Conservation (phyloP, 1,139 yeast species). For the Nadsonia commutata region DNA sequence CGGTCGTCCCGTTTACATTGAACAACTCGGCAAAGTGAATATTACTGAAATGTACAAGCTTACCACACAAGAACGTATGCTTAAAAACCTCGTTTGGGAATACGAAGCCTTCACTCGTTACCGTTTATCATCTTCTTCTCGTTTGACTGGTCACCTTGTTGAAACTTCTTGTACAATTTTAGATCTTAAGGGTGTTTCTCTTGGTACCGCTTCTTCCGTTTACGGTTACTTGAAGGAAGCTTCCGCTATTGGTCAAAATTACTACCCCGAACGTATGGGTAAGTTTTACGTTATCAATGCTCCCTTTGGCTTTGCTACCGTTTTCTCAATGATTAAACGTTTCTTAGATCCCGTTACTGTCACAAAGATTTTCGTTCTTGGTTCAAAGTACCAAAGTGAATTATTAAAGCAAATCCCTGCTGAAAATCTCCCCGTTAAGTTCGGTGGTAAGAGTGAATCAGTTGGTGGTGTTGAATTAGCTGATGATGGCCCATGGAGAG, state of each 20-base stretch:
- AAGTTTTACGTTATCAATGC: constrained; percentile 91
- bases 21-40: constrained; percentile 85
- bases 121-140: constrained; percentile 90
- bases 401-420: constrained; percentile 84
- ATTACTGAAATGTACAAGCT: constrained; percentile 82
- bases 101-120: constrained; percentile 76
- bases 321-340: constrained; percentile 79
- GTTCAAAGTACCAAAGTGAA: constrained; percentile 64
- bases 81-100: constrained; percentile 92
- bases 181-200: constrained; percentile 88
- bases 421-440: constrained; percentile 79
- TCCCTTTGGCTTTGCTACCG: constrained; percentile 93
- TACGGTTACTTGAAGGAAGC: constrained; percentile 85
- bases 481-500: constrained; percentile 98
- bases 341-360: constrained; percentile 98
- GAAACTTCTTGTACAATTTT: constrained; percentile 95
- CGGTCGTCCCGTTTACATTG: constrained; percentile 91
- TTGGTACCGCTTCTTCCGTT: constrained; percentile 72
- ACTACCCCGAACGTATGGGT: constrained; percentile 99
- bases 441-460: constrained; percentile 69
- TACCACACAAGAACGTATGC: constrained; percentile 92
- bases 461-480: constrained; percentile 72
- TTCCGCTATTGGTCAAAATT: constrained; percentile 86
- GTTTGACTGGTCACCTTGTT: constrained; percentile 59
- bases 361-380: constrained; percentile 79